phyloP scores from a whole-genome alignment of 805 yeast genomes.

The Henningerozyma blattae region DNA sequence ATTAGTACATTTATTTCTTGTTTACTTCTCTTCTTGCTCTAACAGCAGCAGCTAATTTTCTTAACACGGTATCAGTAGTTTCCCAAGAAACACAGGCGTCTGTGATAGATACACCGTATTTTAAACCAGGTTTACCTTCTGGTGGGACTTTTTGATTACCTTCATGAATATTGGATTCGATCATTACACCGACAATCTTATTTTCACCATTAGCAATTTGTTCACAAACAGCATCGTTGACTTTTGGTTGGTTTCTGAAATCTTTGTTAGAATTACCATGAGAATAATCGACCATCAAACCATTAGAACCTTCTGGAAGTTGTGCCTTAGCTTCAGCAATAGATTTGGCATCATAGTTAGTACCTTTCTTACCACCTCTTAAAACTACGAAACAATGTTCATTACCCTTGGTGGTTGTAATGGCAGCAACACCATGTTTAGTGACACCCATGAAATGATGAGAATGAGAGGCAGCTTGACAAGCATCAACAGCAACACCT shows the following conservation, averaged over 20 bases:
- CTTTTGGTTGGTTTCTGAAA: constrained; percentile 87
- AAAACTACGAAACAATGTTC: constrained; percentile 80
- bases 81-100: constrained; percentile 96
- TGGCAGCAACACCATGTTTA: constrained; percentile 92
- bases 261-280: constrained; percentile 92
- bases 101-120: constrained; percentile 93
- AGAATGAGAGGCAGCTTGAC: constrained; percentile 81
- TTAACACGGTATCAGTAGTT: constrained; percentile 61
- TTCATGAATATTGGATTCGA: constrained; percentile 82
- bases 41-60: constrained; percentile 66
- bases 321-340: constrained; percentile 56
- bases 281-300: constrained; percentile 90
- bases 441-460: constrained; percentile 94
- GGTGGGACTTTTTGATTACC: constrained; percentile 91
- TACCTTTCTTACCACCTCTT: constrained; percentile 92
- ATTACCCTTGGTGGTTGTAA: constrained; percentile 92
- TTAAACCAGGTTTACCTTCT: constrained; percentile 59
- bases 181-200: constrained; percentile 86
- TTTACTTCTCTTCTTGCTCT: constrained; percentile 50
- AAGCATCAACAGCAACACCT: constrained; percentile 91
- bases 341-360: constrained; percentile 73
- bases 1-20: constrained; percentile 7
- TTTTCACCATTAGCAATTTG: constrained; percentile 69
- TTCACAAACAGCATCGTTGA: constrained; percentile 62
- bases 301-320: constrained; percentile 22